A percentile compares a stretch with the other conserved stretches of the same genome.
phyloP scores from a whole-genome alignment of 352 stramenopile genomes.

The Lagenidium sp. region DNA sequence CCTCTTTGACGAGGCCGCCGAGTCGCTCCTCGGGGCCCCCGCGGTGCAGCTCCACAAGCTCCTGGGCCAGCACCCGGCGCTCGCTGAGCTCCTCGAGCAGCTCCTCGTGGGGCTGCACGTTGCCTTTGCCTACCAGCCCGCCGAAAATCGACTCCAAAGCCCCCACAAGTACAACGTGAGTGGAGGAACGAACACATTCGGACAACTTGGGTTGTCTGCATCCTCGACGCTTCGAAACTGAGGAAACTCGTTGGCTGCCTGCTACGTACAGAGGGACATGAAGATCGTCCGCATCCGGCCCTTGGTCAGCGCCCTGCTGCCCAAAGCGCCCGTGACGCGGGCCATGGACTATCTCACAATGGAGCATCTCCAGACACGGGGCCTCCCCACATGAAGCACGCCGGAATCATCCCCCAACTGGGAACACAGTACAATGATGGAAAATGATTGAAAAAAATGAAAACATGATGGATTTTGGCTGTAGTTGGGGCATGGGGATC shows the following conservation, averaged over 20 bases:
- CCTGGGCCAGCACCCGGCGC: conserved; percentile 18
- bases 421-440: too few species aligned
- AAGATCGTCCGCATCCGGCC: conserved; percentile 38
- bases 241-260: too few species aligned
- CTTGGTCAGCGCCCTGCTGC: conserved; percentile 26
- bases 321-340: conserved; percentile 24
- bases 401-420: too few species aligned
- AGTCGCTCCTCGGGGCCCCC: conserved; percentile 23
- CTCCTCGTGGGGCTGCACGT: conserved; percentile 40
- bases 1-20: conserved; percentile 39
- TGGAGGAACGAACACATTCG: too few species aligned
- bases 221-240: too few species aligned
- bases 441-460: too few species aligned
- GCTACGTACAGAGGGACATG: too few species aligned
- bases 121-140: conserved; percentile 34
- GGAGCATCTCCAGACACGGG: conserved; percentile 2
- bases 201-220: too few species aligned
- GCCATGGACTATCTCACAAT: conserved; percentile 26
- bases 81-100: conserved; percentile 35
- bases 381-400: too few species aligned
- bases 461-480: too few species aligned
- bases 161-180: conserved; percentile 24
- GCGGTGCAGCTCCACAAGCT: conserved; percentile 18
- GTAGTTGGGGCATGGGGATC: too few species aligned
- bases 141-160: conserved; percentile 9